Evolutionary conservation across 2,329 filamentous ascomycete species (phyloP).

Genomic region (Xylaria sp.): DNA sequence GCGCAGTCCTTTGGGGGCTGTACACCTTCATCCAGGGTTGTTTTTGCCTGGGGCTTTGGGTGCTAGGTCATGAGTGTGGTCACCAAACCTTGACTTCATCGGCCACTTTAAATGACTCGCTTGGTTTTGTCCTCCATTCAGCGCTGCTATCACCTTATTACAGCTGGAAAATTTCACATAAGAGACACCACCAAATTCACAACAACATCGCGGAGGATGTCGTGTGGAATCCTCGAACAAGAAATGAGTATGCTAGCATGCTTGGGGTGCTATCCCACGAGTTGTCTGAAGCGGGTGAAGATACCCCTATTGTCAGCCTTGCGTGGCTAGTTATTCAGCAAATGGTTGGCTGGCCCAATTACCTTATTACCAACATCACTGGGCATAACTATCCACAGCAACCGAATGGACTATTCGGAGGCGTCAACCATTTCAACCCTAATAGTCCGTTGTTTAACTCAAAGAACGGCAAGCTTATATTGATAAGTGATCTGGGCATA

Average conservation of each 20-base stretch:
- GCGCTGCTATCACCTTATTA: conserved; percentile 72
- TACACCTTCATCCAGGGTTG: not conserved
- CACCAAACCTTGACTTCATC: conserved; percentile 70
- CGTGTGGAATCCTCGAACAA: conserved; percentile 18
- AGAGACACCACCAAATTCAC: conserved; percentile 63
- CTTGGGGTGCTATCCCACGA: not conserved
- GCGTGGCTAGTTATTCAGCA: not conserved
- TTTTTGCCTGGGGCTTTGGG: conserved; percentile 60
- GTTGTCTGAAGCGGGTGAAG: not conserved
- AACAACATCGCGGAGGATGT: conserved; percentile 4
- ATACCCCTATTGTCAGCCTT: not conserved
- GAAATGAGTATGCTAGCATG: not conserved
- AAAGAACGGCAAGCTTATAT: conserved; percentile 51
- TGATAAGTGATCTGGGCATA: conserved; percentile 36
- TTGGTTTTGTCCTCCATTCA: conserved; percentile 71
- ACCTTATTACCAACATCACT: not conserved
- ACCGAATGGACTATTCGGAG: not conserved
- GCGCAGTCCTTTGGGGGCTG: not conserved
- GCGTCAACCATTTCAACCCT: not conserved
- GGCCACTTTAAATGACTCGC: conserved; percentile 61
- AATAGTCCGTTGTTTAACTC: not conserved
- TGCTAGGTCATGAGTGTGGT: conserved; percentile 72
- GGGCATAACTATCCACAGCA: not conserved
- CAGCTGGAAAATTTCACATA: conserved; percentile 74
- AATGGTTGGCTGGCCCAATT: not conserved